phyloP scores from a whole-genome alignment of 2,329 filamentous ascomycete genomes.

The Colletotrichum orbiculare region DNA sequence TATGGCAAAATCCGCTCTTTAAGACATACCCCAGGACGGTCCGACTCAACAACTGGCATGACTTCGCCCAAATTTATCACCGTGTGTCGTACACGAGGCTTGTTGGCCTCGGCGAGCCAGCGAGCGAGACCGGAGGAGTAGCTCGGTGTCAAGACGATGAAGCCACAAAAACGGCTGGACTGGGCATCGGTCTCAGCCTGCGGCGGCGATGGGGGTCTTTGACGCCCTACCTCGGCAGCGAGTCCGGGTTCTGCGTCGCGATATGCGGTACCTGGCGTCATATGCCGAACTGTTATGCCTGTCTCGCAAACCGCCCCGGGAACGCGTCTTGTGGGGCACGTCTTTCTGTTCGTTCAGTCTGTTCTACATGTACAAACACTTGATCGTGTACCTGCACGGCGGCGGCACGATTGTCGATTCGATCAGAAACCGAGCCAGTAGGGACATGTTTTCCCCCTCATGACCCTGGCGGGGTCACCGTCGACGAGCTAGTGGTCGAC shows the following conservation, averaged over 20 bases:
- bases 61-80: slow-evolving; percentile 10
- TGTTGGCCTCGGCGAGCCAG: slow-evolving; percentile 9
- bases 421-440: not conserved
- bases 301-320: slow-evolving; percentile 25
- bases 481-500: slow-evolving; percentile 22
- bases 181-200: slow-evolving; percentile 25
- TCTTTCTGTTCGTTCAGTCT: slow-evolving; percentile 25
- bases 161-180: slow-evolving; percentile 30
- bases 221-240: slow-evolving; percentile 5
- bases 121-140: slow-evolving; percentile 32
- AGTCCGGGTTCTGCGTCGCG: slow-evolving; percentile 27
- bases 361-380: not conserved
- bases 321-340: slow-evolving; percentile 10
- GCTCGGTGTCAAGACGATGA: slow-evolving; percentile 17
- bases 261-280: slow-evolving; percentile 18
- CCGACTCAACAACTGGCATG: slow-evolving; percentile 22
- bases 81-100: not conserved
- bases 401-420: no score
- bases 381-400: no score
- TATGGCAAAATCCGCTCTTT: slow-evolving; percentile 19
- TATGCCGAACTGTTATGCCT: slow-evolving; percentile 23
- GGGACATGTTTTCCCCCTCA: slow-evolving; percentile 16
- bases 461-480: slow-evolving; percentile 26
- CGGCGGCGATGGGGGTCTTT: slow-evolving; percentile 14
- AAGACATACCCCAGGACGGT: slow-evolving; percentile 29